These are phyloP conservation scores for Thermoascus crustaceus DNA, from an alignment of 2,329 filamentous ascomycete genomes.

Conservation along the genomic window DNA sequence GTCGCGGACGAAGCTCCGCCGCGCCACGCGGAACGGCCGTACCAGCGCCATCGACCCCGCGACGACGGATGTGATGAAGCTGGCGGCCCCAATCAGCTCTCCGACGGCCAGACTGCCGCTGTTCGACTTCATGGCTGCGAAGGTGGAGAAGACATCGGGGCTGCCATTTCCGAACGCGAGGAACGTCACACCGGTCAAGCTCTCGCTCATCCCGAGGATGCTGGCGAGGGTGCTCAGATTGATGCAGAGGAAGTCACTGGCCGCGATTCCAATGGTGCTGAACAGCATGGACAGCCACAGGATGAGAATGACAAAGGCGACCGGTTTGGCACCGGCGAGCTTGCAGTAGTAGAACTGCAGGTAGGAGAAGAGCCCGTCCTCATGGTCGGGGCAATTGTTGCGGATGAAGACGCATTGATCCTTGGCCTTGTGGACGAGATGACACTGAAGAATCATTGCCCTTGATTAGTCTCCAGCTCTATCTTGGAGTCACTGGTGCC, in stretches of 20 bases:
- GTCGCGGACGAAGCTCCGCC: slow-evolving; percentile 83
- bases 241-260: slow-evolving; percentile 96
- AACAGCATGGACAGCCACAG: slow-evolving; percentile 85
- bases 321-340: slow-evolving; percentile 56
- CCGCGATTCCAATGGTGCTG: slow-evolving; percentile 93
- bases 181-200: slow-evolving; percentile 91
- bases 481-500: slow-evolving; percentile 9
- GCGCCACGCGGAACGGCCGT: slow-evolving; percentile 85
- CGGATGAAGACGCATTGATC: slow-evolving; percentile 85
- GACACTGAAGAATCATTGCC: slow-evolving; percentile 52
- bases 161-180: slow-evolving; percentile 96
- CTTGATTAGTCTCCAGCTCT: slow-evolving; percentile 5
- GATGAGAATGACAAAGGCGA: slow-evolving; percentile 72
- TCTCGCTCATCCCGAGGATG: slow-evolving; percentile 88
- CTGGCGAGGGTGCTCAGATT: slow-evolving; percentile 89
- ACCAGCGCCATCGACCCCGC: slow-evolving; percentile 95
- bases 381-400: slow-evolving; percentile 75
- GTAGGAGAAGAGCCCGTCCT: slow-evolving; percentile 84
- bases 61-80: slow-evolving; percentile 94
- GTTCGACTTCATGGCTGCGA: slow-evolving; percentile 94
- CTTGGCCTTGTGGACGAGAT: slow-evolving; percentile 63
- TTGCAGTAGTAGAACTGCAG: slow-evolving; percentile 85
- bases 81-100: slow-evolving; percentile 86
- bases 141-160: slow-evolving; percentile 96
- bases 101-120: slow-evolving; percentile 95